phyloP scores from a whole-genome alignment of 345 rosid species.

The Microthlaspi erraticum region DNA sequence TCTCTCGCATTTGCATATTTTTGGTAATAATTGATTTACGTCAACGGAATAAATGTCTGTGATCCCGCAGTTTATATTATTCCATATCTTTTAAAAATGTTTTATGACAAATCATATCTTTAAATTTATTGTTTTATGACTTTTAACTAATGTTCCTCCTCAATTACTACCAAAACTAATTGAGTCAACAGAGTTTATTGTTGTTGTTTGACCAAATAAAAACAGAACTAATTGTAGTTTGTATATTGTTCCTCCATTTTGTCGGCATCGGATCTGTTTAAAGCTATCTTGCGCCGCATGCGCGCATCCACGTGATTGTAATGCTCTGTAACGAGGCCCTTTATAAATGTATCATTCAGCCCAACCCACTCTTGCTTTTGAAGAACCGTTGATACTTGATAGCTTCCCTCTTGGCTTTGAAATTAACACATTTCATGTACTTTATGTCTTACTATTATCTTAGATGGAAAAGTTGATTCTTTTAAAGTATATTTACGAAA shows the following conservation, averaged over 20 bases:
- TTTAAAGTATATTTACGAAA: too few relatives aligned
- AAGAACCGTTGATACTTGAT: neutral
- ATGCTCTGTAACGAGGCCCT: neutral
- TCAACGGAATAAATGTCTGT: constrained; percentile 1
- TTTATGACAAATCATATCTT: neutral
- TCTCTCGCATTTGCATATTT: too few relatives aligned
- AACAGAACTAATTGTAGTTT: too few relatives aligned
- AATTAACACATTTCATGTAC: neutral
- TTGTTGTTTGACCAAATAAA: too few relatives aligned
- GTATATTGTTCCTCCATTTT: constrained; percentile 9
- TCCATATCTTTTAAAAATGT: neutral
- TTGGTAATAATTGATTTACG: too few relatives aligned
- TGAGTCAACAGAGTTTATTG: too few relatives aligned
- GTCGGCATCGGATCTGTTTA: constrained; percentile 22
- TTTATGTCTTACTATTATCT: neutral
- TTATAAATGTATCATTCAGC: neutral
- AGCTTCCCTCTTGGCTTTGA: neutral
- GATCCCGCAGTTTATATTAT: neutral
- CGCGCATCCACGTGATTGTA: constrained; percentile 11
- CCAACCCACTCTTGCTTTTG: neutral
- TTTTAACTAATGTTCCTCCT: constrained; percentile 36
- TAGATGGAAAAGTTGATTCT: neutral
- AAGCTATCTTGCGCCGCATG: constrained; percentile 25
- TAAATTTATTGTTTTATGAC: neutral
- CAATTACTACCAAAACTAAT: neutral